These are phyloP conservation scores for Scopulariopsis brevicaulis DNA, from an alignment of 2,329 filamentous ascomycete genomes.

Conservation along the genomic window DNA sequence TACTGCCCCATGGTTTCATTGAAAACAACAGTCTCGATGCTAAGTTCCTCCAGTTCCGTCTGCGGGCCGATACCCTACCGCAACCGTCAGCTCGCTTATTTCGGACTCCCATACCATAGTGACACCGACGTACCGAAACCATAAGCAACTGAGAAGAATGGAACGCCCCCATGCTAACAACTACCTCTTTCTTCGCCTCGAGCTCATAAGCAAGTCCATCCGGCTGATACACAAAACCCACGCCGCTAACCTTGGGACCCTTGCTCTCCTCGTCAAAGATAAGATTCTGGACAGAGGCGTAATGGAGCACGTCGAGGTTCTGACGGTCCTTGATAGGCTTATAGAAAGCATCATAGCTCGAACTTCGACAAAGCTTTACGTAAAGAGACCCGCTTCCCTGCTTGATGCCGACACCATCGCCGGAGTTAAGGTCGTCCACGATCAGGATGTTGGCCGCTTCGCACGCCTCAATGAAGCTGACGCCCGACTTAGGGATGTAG, in stretches of 20 bases:
- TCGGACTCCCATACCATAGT: neutral
- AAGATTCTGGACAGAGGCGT: slow-evolving; percentile 11
- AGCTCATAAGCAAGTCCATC: slow-evolving; percentile 11
- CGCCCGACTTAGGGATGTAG: slow-evolving; percentile 16
- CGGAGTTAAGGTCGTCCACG: slow-evolving; percentile 14
- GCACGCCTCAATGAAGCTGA: slow-evolving; percentile 14
- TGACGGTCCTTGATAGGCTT: slow-evolving; percentile 9
- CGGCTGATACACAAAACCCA: slow-evolving; percentile 14
- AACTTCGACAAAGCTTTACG: slow-evolving; percentile 12
- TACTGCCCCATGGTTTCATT: slow-evolving; percentile 14
- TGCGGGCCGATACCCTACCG: slow-evolving; percentile 10
- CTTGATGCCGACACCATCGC: slow-evolving; percentile 15
- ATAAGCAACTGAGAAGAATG: slow-evolving; percentile 39
- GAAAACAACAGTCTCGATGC: slow-evolving; percentile 11
- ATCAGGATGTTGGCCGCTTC: slow-evolving; percentile 12
- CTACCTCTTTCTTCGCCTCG: slow-evolving; percentile 28
- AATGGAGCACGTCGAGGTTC: slow-evolving; percentile 15
- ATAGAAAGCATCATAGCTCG: slow-evolving; percentile 14
- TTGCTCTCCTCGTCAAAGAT: slow-evolving; percentile 8
- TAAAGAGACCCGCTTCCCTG: slow-evolving; percentile 14
- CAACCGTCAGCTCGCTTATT: neutral
- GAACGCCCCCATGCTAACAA: slow-evolving; percentile 34
- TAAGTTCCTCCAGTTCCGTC: slow-evolving; percentile 10
- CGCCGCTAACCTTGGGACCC: slow-evolving; percentile 11
- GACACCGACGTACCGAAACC: slow-evolving; percentile 13